phyloP scores from a whole-genome alignment of 2,329 filamentous ascomycete genomes.

The Neopestalotiopsis rosae region DNA sequence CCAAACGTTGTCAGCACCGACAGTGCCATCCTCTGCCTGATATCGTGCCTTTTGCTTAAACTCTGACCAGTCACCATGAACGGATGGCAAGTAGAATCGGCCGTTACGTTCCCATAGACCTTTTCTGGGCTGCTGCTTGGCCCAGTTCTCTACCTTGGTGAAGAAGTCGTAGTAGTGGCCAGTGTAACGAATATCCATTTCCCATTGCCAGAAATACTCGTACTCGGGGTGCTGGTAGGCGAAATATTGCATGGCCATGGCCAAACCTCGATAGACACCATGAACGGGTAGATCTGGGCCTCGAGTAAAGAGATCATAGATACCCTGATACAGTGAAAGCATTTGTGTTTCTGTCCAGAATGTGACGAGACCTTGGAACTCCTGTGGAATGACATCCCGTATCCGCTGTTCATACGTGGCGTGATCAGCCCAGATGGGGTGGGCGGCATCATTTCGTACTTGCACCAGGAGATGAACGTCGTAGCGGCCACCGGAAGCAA shows the following conservation, averaged over 20 bases:
- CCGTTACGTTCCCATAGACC: conserved; percentile 82
- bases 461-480: conserved; percentile 86
- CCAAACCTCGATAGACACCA: conserved; percentile 88
- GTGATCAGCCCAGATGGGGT: conserved; percentile 80
- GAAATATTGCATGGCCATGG: conserved; percentile 96
- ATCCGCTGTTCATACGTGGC: conserved; percentile 71
- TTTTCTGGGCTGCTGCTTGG: conserved; percentile 75
- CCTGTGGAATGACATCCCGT: conserved; percentile 73
- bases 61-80: conserved; percentile 81
- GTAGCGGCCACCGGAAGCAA: conserved; percentile 85
- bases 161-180: conserved; percentile 84
- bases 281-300: conserved; percentile 78
- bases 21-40: conserved; percentile 73
- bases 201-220: conserved; percentile 93
- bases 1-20: conserved; percentile 72
- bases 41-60: conserved; percentile 79
- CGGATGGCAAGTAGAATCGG: conserved; percentile 77
- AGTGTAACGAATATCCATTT: conserved; percentile 90
- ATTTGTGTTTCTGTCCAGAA: conserved; percentile 96
- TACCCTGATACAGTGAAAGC: conserved; percentile 85
- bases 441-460: conserved; percentile 74
- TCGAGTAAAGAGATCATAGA: conserved; percentile 75
- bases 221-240: conserved; percentile 87
- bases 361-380: conserved; percentile 87
- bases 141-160: conserved; percentile 72